A percentile compares a stretch with the other conserved stretches of the same genome.
These are phyloP conservation scores for Ceratopteris richardii DNA, from an alignment of 75 land plant species.

Conservation along the genomic window DNA sequence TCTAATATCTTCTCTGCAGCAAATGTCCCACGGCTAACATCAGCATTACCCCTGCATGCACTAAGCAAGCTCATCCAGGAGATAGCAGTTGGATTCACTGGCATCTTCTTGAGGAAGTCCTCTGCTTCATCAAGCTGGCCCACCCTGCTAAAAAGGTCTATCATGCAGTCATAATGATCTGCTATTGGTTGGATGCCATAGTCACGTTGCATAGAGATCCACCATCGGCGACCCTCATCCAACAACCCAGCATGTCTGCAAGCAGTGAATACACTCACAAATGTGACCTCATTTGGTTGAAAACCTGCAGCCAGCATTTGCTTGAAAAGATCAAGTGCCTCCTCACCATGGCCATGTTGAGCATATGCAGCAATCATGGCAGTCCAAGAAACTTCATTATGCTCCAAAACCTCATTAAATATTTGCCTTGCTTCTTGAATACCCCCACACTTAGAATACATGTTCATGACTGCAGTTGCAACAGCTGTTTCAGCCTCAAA, in stretches of 20 bases:
- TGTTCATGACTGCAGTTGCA: constrained; percentile 43
- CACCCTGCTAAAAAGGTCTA: constrained; percentile 57
- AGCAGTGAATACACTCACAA: constrained; percentile 44
- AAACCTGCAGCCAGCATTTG: constrained; percentile 25
- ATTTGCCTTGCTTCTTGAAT: constrained; percentile 38
- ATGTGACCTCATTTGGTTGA: constrained; percentile 45
- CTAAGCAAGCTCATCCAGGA: constrained; percentile 55
- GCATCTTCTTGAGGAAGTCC: constrained; percentile 52
- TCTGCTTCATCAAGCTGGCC: constrained; percentile 46
- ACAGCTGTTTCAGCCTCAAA: constrained; percentile 32
- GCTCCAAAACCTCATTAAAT: constrained; percentile 30
- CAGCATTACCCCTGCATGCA: constrained; percentile 49
- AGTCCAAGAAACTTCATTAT: constrained; percentile 48
- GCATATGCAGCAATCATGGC: constrained; percentile 59
- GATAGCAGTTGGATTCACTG: constrained; percentile 32
- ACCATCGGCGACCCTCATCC: constrained; percentile 34
- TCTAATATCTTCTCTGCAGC: constrained; percentile 38
- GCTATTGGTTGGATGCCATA: constrained; percentile 40
- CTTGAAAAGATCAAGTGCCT: constrained; percentile 40
- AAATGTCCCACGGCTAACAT: constrained; percentile 39
- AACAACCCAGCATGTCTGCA: constrained; percentile 61
- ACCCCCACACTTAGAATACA: constrained; percentile 53
- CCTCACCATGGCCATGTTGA: constrained; percentile 35
- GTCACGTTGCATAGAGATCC: constrained; percentile 33
- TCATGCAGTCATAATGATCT: constrained; percentile 57